These are phyloP conservation scores for Amaranthus palmeri DNA, from an alignment of 148 eudicot genomes.

Conservation along the genomic window DNA sequence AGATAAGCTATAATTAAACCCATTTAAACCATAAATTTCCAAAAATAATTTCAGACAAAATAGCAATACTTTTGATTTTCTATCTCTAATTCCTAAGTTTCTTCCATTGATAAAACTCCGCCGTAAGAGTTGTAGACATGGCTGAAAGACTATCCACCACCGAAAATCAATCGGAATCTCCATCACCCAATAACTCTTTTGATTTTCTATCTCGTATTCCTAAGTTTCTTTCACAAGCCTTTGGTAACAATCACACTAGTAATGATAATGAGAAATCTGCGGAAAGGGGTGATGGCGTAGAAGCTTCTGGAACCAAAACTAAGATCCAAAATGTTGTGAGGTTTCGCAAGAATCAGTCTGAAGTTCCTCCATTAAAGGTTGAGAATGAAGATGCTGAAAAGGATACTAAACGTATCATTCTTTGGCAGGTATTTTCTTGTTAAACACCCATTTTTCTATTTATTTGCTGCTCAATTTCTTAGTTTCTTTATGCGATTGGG, in stretches of 20 bases:
- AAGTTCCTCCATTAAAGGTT: constrained; percentile 30
- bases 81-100: no score
- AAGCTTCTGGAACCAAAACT: constrained; percentile 14
- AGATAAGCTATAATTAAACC: no score
- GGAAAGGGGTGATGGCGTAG: constrained; percentile 12
- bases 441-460: background rate
- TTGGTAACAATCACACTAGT: constrained; percentile 6
- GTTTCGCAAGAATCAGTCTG: constrained; percentile 24
- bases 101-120: background rate
- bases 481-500: background rate
- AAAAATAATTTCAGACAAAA: no score
- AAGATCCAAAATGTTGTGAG: constrained; percentile 29
- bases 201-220: constrained; percentile 26
- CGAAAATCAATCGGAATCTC: background rate
- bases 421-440: constrained; percentile 32
- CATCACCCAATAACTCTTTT: constrained; percentile 15
- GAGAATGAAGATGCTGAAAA: constrained; percentile 29
- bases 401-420: constrained; percentile 33
- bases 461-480: background rate
- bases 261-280: constrained; percentile 4
- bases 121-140: constrained; percentile 7
- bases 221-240: constrained; percentile 16
- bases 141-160: constrained; percentile 11
- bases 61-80: no score
- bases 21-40: no score